Conservation (phyloP, 108 stramenopile species). For the Nitzschia sp. region DNA sequence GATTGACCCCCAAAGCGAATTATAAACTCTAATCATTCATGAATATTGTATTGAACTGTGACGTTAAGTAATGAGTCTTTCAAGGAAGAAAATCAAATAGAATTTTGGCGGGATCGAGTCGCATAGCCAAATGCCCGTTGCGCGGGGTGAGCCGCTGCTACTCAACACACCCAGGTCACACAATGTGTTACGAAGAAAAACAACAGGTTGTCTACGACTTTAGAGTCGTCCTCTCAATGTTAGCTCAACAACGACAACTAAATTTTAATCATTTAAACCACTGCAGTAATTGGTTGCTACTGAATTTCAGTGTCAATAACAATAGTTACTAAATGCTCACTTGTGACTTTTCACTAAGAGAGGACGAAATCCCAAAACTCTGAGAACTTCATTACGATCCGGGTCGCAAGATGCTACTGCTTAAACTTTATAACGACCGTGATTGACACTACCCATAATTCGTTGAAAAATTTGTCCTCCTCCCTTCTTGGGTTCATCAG, state of each 20-base stretch:
- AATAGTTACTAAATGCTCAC: too few species aligned
- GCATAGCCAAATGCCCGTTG: not conserved
- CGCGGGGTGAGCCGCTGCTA: not conserved
- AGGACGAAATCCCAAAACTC: not conserved
- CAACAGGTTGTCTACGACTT: not conserved
- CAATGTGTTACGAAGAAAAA: not conserved
- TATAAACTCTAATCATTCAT: not conserved
- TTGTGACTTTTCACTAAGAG: too few species aligned
- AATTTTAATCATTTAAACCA: not conserved
- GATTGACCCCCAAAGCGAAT: not conserved
- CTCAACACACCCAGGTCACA: not conserved
- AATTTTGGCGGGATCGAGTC: not conserved
- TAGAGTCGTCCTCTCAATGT: not conserved
- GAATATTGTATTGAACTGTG: not conserved
- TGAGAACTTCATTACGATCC: not conserved
- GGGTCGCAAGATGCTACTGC: not conserved
- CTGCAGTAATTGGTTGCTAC: too few species aligned
- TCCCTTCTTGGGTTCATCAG: not conserved
- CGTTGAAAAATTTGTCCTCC: not conserved
- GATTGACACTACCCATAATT: not conserved
- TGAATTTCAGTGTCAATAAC: too few species aligned
- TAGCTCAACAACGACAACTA: not conserved
- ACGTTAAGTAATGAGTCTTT: not conserved
- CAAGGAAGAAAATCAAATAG: not conserved
- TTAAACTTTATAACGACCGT: not conserved